phyloP scores from a whole-genome alignment of 2,329 filamentous ascomycete species.

The Neodidymelliopsis sp. region DNA sequence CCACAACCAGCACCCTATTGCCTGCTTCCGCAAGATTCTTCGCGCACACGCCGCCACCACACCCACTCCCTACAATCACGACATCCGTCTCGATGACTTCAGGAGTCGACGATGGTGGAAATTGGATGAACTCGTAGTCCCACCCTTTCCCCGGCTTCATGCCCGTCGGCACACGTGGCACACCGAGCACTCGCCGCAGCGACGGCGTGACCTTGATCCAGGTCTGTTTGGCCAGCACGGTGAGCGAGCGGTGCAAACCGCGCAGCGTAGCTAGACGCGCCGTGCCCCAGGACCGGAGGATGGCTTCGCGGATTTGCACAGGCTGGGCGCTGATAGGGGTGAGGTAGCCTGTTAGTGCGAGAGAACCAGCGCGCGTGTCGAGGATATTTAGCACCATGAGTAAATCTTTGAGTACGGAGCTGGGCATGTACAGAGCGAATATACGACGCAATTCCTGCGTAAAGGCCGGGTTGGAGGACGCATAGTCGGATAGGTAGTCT shows the following conservation, averaged over 20 bases:
- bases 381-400: conserved; percentile 61
- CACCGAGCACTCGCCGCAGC: conserved; percentile 65
- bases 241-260: conserved; percentile 63
- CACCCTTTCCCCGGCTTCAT: conserved; percentile 61
- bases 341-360: conserved; percentile 72
- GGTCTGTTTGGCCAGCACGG: conserved; percentile 61
- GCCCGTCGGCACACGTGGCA: conserved; percentile 63
- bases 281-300: conserved; percentile 68
- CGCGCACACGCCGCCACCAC: conserved; percentile 81
- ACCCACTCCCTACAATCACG: conserved; percentile 85
- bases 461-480: conserved; percentile 62
- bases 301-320: conserved; percentile 64
- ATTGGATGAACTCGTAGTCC: conserved; percentile 69
- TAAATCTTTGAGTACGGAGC: conserved; percentile 59
- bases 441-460: conserved; percentile 58
- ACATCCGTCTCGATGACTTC: conserved; percentile 79
- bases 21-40: conserved; percentile 82
- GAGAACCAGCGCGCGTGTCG: conserved; percentile 66
- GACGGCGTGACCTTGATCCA: conserved; percentile 65
- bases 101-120: conserved; percentile 61
- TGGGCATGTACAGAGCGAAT: conserved; percentile 58
- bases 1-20: conserved; percentile 77
- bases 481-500: conserved; percentile 62
- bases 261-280: conserved; percentile 65
- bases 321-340: conserved; percentile 69